Percentiles rank a stretch among this genome's conserved stretches.
Evolutionary conservation across 495 filamentous ascomycete species (phyloP).

Genomic region (Hyaloscypha bicolor): DNA sequence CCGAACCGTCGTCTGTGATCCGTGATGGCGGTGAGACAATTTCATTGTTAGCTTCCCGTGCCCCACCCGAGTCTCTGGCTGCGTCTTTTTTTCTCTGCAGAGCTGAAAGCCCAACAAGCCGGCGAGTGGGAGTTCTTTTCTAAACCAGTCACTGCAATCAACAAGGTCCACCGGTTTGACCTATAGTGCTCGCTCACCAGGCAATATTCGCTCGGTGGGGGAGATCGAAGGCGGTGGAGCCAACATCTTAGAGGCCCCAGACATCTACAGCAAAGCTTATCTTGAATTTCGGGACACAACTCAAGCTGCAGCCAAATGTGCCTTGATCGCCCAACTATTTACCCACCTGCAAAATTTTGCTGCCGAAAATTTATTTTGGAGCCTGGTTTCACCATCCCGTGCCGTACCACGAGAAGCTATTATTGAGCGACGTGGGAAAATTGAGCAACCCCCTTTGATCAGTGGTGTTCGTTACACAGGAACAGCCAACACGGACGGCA

Average conservation of each 20-base stretch:
- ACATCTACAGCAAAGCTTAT: conserved; percentile 1
- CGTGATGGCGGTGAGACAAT: not conserved
- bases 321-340: not conserved
- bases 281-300: not conserved
- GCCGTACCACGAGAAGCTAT: conserved; percentile 18
- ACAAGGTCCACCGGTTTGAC: not conserved
- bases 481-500: not conserved
- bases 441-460: not conserved
- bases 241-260: not conserved
- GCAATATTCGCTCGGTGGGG: not conserved
- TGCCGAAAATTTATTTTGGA: not conserved
- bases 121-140: not conserved
- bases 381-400: conserved; percentile 13
- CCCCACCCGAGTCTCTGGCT: not conserved
- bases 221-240: not conserved
- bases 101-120: not conserved
- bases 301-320: not conserved
- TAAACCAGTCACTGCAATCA: not conserved
- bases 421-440: conserved; percentile 18
- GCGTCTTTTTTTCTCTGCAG: not conserved
- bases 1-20: not conserved
- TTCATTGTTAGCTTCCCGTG: not conserved
- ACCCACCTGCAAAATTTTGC: not conserved
- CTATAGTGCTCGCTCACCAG: not conserved
- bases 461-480: not conserved